Evolutionary conservation across 345 rosid genomes (phyloP).

Genomic region (Aquilaria malaccensis): DNA sequence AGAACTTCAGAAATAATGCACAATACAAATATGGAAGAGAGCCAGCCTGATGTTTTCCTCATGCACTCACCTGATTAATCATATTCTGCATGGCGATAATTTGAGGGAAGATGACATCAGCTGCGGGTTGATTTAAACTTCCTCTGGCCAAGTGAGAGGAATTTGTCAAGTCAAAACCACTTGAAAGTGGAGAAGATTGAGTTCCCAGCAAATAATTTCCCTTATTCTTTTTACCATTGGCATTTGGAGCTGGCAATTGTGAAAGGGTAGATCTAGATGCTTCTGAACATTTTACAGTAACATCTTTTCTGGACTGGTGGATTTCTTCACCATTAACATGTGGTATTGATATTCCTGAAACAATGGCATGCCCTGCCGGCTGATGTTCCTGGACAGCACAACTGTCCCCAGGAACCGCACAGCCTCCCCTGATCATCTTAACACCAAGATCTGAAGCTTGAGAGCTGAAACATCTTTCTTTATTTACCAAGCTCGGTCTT

Average conservation of each 20-base stretch:
- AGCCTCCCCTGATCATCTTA: conserved; percentile 46
- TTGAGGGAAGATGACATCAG: conserved; percentile 41
- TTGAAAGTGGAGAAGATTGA: conserved; percentile 45
- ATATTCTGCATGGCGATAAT: conserved; percentile 51
- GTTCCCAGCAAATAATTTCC: conserved; percentile 46
- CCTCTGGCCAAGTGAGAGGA: conserved; percentile 37
- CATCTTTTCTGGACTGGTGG: conserved; percentile 33
- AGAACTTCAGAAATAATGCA: no score
- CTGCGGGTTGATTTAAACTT: conserved; percentile 28
- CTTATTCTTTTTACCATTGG: conserved; percentile 58
- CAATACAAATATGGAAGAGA: no score
- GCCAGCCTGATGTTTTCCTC: not conserved
- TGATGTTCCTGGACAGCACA: conserved; percentile 28
- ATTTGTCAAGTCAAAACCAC: conserved; percentile 46
- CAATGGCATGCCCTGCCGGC: conserved; percentile 22
- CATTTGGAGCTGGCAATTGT: conserved; percentile 34
- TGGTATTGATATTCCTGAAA: conserved; percentile 27
- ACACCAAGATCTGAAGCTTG: conserved; percentile 67
- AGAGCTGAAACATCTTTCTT: conserved; percentile 46
- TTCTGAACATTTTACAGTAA: conserved; percentile 38
- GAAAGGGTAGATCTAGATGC: conserved; percentile 22
- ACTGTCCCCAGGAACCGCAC: conserved; percentile 36
- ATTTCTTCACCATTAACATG: conserved; percentile 34
- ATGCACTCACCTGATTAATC: conserved; percentile 66
- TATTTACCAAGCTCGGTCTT: conserved; percentile 32